Conservation (phyloP, 257 asterid species). For the Solanum pimpinellifolium region DNA sequence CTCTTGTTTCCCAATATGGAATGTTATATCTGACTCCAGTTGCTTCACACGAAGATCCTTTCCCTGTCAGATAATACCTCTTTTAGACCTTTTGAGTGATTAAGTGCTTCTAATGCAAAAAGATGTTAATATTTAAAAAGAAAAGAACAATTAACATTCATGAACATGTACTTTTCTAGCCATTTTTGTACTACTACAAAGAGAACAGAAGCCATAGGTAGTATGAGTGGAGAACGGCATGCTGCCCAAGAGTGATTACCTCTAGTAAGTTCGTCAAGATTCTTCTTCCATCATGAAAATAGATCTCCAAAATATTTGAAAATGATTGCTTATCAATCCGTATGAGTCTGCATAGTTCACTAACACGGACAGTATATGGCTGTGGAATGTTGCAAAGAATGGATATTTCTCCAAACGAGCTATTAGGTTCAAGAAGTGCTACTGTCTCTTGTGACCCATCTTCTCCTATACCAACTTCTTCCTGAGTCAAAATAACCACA, state of each 20-base stretch:
- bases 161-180: neutral
- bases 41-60: slow-evolving; percentile 67
- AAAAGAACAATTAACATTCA: neutral
- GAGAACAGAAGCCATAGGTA: neutral
- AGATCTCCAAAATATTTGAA: slow-evolving; percentile 77
- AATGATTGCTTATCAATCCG: slow-evolving; percentile 85
- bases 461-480: slow-evolving; percentile 48
- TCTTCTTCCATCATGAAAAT: slow-evolving; percentile 82
- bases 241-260: slow-evolving; percentile 28
- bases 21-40: slow-evolving; percentile 62
- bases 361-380: slow-evolving; percentile 87
- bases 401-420: slow-evolving; percentile 70
- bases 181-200: neutral
- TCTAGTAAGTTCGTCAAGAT: slow-evolving; percentile 73
- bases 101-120: neutral
- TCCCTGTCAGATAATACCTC: slow-evolving; percentile 26
- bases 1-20: slow-evolving; percentile 77
- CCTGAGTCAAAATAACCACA: slow-evolving; percentile 30
- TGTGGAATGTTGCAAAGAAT: slow-evolving; percentile 93
- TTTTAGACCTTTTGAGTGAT: neutral
- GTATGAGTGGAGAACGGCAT: neutral
- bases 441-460: slow-evolving; percentile 63
- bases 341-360: slow-evolving; percentile 67
- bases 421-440: slow-evolving; percentile 43
- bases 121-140: neutral